A percentile compares a stretch with the other conserved stretches of the same genome.
These are phyloP conservation scores for Collybia mongolica DNA, from an alignment of 768 basidiomycete genomes.

Conservation along the genomic window DNA sequence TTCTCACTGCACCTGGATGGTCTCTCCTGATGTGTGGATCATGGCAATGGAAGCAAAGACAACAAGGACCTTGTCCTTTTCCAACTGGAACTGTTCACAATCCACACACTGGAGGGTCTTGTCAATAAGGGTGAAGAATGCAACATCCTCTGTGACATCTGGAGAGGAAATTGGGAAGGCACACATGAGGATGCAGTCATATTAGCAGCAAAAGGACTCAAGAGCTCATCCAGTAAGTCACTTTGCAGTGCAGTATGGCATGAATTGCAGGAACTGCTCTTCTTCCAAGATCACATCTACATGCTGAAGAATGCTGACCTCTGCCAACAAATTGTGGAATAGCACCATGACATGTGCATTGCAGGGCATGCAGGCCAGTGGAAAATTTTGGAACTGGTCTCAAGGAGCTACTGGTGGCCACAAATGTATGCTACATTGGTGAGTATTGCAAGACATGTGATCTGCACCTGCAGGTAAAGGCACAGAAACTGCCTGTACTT, in stretches of 20 bases:
- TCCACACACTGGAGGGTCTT: too few relatives aligned
- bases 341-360: neutral
- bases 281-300: neutral
- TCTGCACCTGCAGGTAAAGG: neutral
- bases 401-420: too few relatives aligned
- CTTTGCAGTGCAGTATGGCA: neutral
- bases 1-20: constrained; percentile 1
- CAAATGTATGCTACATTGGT: neutral
- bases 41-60: too few relatives aligned
- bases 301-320: neutral
- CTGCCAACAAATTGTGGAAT: neutral
- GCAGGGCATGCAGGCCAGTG: too few relatives aligned
- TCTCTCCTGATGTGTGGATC: neutral
- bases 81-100: too few relatives aligned
- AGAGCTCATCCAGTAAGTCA: neutral
- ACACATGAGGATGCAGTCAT: neutral
- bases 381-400: too few relatives aligned
- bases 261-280: neutral
- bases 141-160: neutral
- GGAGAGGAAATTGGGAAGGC: neutral
- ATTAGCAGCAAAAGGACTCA: neutral
- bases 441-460: constrained; percentile 5
- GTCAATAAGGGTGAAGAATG: too few relatives aligned
- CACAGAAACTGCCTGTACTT: neutral
- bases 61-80: too few relatives aligned